Base-by-base conservation (phyloP, 2,329 filamentous ascomycete genomes). In the Hypoxylon sp. region DNA sequence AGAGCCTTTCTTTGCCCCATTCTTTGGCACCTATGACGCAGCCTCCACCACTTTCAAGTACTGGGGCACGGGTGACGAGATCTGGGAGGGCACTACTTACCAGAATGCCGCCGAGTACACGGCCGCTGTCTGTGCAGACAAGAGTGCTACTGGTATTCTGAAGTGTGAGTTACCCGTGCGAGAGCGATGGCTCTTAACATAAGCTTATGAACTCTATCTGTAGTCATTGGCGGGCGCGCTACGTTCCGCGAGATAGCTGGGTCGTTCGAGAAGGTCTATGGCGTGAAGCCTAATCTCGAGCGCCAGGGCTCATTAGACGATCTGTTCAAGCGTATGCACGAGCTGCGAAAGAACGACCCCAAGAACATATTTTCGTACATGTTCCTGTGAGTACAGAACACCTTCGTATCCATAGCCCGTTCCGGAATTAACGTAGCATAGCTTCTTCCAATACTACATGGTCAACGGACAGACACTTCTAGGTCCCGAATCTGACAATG, bases 61-160 rank as follows among this genome's bases (percentile, higher is more conserved):
- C 60, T 82, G 78, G 78, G 80, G 80, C 0, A 73, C 72, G 4
- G 80, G 80, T 0, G 71, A 78, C 17, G 81, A 82, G 67, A 44
- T 70, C 0, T 80, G 74, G 77, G 81, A 83, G 63, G 67, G 65
- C 2, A 82, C 79, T 1, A 79, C 76, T 0, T 82, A 82, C 62
- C 72, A 70, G 15, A 77, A 80, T 70, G 75, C 80, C 3, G 81
- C 81, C 0, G 71, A 76, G 42, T 83, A 75, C 50, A 79, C 77
- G 0, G 80, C 79, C 13, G 77, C 70, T 6, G 73, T 79, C 13
- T 71, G 59, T 24, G 51, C 48, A 5, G 69, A 71, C 27, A 68
- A 59, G 37, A 21, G 61, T 1, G 69, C 69, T 19, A 39, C 48
- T 10, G 61, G 61, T 11, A 8, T 62, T 10, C 37, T 55, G 7